Percentiles rank a stretch among this genome's conserved stretches.
Evolutionary conservation across 2,329 filamentous ascomycete species (phyloP).

Genomic region (Aureobasidium melanogenum): DNA sequence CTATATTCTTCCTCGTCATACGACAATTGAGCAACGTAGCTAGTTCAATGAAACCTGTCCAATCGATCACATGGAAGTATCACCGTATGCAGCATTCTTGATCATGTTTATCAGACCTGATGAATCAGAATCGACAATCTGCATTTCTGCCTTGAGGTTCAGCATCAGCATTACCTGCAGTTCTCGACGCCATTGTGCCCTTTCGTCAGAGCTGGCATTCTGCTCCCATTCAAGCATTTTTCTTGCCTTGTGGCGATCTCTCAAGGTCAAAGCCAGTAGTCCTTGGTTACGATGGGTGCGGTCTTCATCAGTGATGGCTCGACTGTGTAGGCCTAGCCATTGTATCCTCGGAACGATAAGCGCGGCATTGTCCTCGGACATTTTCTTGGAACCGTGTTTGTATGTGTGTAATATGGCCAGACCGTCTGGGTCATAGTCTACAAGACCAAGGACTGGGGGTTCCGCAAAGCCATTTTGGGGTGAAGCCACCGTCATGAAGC

Average conservation of each 20-base stretch:
- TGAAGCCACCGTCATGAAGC: slow-evolving; percentile 39
- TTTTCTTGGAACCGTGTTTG: slow-evolving; percentile 55
- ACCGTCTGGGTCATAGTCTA: slow-evolving; percentile 72
- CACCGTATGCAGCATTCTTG: background rate
- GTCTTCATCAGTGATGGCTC: slow-evolving; percentile 21
- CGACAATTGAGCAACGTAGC: background rate
- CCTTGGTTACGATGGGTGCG: slow-evolving; percentile 29
- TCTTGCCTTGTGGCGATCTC: slow-evolving; percentile 52
- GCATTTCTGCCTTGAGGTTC: slow-evolving; percentile 69
- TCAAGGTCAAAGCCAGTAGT: slow-evolving; percentile 41
- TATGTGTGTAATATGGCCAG: slow-evolving; percentile 66
- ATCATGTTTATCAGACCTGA: slow-evolving; percentile 19
- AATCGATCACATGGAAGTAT: background rate
- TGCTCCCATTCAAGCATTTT: slow-evolving; percentile 37
- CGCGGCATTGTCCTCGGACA: slow-evolving; percentile 50
- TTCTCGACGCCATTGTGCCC: slow-evolving; percentile 37
- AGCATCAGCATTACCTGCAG: slow-evolving; percentile 66
- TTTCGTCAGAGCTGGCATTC: background rate
- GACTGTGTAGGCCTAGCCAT: slow-evolving; percentile 56
- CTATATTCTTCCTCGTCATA: background rate
- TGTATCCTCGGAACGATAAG: slow-evolving; percentile 42
- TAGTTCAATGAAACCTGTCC: background rate
- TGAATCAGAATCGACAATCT: slow-evolving; percentile 32
- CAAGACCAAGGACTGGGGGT: slow-evolving; percentile 51
- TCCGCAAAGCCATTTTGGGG: slow-evolving; percentile 35